Evolutionary conservation across 202 grass and related monocot species (phyloP), one percentile per base, ranked within the genome.

Genomic region (Brachypodium distachyon): DNA sequence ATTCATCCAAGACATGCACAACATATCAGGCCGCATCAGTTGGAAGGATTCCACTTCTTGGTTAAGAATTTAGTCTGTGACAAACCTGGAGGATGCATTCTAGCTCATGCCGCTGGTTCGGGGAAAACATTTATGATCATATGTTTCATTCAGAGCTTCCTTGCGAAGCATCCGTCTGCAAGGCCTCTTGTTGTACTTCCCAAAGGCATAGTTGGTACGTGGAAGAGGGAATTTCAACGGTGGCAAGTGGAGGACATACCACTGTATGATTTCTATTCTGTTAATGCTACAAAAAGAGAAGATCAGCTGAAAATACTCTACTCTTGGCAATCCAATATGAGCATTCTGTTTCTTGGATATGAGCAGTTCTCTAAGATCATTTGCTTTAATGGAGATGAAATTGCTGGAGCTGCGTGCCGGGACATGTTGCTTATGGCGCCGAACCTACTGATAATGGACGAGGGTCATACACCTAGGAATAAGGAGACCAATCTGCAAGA

Each of bases 121-220:
- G 93, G 93, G 28, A 97, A 97, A 69, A 97, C 93, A 32, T 97
- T 97, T 81, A 88, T 97, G 93, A 78, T 97, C 70, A 90, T 97
- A 78, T 83, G 87, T 70, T 97, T 97, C 84, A 84, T 92, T 82
- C 93, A 97, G 80, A 97, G 93, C 67, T 97, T 97, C 65, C 52
- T 97, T 26, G 93, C 90, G 7, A 97, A 77, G 85, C 86, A 97
- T 54, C 93, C 93, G 18, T 84, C 65, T 65, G 82, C 85, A 36
- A 97, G 87, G 38, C 90, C 93, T 10, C 82, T 97, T 28, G 73
- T 96, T 48, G 81, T 97, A 61, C 83, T 97, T 63, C 93, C 93
- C 10, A 97, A 97, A 80, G 90, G 90, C 13, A 97, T 92, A 82
- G 60, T 97, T 66, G 60, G 81, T 74, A 88, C 68, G 32, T 97